A percentile compares a stretch with the other conserved stretches of the same genome.
Evolutionary conservation across 139 green algal genomes (phyloP).

Genomic region (Volvox reticuliferus): DNA sequence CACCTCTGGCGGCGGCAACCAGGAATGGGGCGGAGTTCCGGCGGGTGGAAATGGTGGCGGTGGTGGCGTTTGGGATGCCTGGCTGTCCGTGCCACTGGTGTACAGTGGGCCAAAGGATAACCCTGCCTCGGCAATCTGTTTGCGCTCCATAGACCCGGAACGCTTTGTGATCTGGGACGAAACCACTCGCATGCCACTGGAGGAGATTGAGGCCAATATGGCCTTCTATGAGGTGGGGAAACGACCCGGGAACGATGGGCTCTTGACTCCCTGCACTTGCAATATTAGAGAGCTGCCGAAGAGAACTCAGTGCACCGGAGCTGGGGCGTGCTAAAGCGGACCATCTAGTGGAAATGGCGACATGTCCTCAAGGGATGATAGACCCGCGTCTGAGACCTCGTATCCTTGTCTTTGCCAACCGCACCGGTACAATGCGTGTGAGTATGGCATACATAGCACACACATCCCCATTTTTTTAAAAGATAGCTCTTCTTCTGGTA

Average conservation of each 20-base stretch:
- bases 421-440: no score
- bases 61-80: neutral
- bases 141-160: conserved; percentile 91
- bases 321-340: no score
- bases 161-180: conserved; percentile 87
- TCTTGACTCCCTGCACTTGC: no score
- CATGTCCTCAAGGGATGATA: no score
- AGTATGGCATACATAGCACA: no score
- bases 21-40: neutral
- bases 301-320: no score
- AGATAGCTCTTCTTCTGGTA: neutral
- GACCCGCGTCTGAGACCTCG: no score
- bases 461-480: no score
- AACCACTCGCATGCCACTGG: conserved; percentile 69
- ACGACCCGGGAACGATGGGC: no score
- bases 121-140: conserved; percentile 68
- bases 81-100: conserved; percentile 16
- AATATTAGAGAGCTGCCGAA: no score
- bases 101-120: conserved; percentile 72
- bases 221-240: conserved; percentile 69
- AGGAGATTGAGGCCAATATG: conserved; percentile 85
- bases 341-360: no score
- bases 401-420: no score
- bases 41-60: neutral
- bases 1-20: neutral